Evolutionary conservation across 768 basidiomycete species (phyloP).

Genomic region (Candolleomyces eurysporus): DNA sequence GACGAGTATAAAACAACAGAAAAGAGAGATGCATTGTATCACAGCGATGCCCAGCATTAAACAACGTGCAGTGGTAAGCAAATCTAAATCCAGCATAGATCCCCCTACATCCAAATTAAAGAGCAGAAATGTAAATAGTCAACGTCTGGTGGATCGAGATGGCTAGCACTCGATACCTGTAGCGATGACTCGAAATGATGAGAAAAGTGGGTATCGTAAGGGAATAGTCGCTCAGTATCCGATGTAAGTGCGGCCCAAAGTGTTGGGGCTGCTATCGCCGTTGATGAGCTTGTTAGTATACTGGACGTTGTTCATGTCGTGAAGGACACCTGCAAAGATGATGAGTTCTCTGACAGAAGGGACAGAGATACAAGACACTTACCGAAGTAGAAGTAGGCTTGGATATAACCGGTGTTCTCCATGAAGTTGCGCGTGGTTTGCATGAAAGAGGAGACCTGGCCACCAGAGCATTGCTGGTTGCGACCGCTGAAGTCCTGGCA

Average conservation of each 20-base stretch:
- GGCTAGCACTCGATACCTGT: background rate
- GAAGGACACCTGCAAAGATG: conserved; percentile 46
- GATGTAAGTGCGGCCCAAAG: conserved; percentile 53
- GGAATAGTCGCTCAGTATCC: conserved; percentile 17
- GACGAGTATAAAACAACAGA: conserved; percentile 3
- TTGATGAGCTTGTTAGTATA: conserved; percentile 50
- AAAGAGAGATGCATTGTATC: background rate
- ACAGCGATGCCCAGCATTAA: background rate
- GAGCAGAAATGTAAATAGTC: background rate
- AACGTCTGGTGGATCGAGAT: conserved; percentile 1
- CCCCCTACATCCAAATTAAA: background rate
- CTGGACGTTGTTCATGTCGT: conserved; percentile 57
- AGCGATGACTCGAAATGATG: background rate
- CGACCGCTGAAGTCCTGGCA: conserved; percentile 61
- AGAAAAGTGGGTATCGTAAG: background rate
- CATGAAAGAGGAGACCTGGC: conserved; percentile 51
- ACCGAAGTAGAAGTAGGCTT: conserved; percentile 61
- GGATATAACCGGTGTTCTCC: conserved; percentile 41
- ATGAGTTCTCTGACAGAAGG: background rate
- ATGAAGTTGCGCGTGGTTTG: conserved; percentile 40
- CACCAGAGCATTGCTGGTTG: conserved; percentile 38
- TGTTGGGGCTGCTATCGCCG: conserved; percentile 43
- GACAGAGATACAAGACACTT: conserved; percentile 17
- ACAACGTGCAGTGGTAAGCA: background rate
- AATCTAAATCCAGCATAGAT: conserved; percentile 4